Percentiles rank a stretch among this genome's conserved stretches.
phyloP scores from a whole-genome alignment of 331 rosid genomes.

The Dryas integrifolia region DNA sequence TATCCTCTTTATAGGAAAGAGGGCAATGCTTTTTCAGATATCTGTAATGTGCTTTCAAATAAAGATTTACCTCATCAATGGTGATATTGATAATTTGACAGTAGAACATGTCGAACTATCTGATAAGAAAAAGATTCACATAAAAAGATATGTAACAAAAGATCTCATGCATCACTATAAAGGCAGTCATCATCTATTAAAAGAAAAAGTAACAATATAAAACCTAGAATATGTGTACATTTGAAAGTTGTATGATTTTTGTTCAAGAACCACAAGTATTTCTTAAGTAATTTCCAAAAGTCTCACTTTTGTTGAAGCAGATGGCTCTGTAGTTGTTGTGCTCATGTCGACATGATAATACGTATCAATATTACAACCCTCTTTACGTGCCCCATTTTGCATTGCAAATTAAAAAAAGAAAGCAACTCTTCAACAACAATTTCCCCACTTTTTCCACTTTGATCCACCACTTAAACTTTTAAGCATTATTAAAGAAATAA shows the following conservation, averaged over 20 bases:
- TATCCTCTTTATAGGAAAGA: too few species aligned
- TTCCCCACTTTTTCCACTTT: neutral
- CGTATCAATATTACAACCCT: neutral
- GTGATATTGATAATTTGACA: too few species aligned
- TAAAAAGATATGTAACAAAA: too few species aligned
- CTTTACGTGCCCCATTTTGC: constrained; percentile 11
- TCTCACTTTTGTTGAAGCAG: constrained; percentile 11
- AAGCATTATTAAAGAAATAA: constrained; percentile 12
- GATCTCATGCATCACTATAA: neutral
- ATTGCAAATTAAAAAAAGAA: neutral
- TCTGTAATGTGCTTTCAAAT: too few species aligned
- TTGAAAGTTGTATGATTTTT: neutral
- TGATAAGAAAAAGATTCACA: too few species aligned
- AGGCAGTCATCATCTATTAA: neutral
- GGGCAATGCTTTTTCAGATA: too few species aligned
- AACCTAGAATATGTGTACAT: neutral
- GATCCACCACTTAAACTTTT: neutral
- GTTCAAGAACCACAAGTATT: neutral
- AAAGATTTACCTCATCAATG: too few species aligned
- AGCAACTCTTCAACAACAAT: constrained; percentile 2
- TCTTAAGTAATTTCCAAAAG: neutral
- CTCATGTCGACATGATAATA: neutral
- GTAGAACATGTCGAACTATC: too few species aligned
- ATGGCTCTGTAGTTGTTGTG: neutral
- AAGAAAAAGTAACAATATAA: neutral